Evolutionary conservation across 352 stramenopile genomes (phyloP).

Genomic region (Globisporangium canariense): DNA sequence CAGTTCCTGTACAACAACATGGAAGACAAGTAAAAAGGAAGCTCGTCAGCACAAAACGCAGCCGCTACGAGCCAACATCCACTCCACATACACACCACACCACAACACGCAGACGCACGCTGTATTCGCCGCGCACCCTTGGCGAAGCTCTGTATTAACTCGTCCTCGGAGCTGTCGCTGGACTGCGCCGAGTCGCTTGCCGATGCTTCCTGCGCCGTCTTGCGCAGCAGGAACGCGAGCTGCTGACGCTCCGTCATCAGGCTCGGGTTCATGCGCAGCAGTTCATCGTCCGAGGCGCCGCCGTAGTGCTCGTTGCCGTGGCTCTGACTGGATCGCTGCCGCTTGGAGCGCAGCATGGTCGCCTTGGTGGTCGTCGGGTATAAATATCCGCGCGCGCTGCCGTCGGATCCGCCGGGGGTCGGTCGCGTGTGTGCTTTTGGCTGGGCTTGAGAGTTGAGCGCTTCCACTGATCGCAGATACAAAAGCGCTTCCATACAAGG

Average conservation of each 20-base stretch:
- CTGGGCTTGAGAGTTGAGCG: not conserved
- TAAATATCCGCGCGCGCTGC: slow-evolving; percentile 8
- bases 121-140: slow-evolving; percentile 11
- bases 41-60: slow-evolving; percentile 2
- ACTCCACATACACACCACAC: not conserved
- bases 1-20: not conserved
- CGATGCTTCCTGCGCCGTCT: slow-evolving; percentile 59
- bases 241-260: slow-evolving; percentile 86
- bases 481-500: not conserved
- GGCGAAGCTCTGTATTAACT: slow-evolving; percentile 14
- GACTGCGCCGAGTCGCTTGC: slow-evolving; percentile 22
- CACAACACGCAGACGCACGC: slow-evolving; percentile 4
- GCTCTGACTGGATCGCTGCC: slow-evolving; percentile 12
- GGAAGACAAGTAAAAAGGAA: not conserved
- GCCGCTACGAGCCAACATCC: not conserved
- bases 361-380: not conserved
- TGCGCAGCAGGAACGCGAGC: slow-evolving; percentile 76
- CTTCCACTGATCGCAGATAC: slow-evolving; percentile 12
- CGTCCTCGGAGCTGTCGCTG: slow-evolving; percentile 30
- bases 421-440: not conserved
- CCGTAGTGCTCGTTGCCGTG: not conserved
- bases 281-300: slow-evolving; percentile 16
- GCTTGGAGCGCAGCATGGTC: slow-evolving; percentile 20
- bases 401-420: not conserved
- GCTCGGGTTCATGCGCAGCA: slow-evolving; percentile 37